Evolutionary conservation across 805 yeast species (phyloP).

Genomic region (Teunomyces pallodes): DNA sequence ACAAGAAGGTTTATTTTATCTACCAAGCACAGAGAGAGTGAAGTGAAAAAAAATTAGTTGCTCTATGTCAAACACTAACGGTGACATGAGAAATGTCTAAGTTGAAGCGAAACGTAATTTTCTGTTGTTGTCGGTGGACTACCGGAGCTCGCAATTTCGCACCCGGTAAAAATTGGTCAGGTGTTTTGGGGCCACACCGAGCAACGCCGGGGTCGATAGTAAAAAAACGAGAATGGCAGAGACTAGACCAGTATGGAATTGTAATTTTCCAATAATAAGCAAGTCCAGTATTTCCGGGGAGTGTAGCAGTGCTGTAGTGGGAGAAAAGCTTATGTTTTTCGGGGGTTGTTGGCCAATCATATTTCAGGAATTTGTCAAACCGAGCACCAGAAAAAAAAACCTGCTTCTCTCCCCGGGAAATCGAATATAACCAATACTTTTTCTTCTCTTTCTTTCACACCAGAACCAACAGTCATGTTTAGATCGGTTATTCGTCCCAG

Average conservation of each 20-base stretch:
- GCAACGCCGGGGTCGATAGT: neutral
- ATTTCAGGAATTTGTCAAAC: conserved; percentile 7
- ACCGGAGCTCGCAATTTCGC: neutral
- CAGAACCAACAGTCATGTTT: conserved; percentile 13
- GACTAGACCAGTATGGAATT: neutral
- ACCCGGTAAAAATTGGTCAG: neutral
- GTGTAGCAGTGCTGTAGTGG: neutral
- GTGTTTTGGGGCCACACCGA: neutral
- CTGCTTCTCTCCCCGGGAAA: conserved; percentile 6
- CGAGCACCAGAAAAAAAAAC: conserved; percentile 5
- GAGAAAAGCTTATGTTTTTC: neutral
- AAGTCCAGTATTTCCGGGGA: neutral
- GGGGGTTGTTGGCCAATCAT: conserved; percentile 6
- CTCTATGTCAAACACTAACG: no score
- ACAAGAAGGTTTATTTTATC: no score
- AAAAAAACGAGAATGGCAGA: neutral
- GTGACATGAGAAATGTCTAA: neutral
- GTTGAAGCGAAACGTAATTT: neutral
- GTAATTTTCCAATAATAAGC: no score
- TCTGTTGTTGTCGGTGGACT: neutral
- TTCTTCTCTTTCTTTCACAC: neutral
- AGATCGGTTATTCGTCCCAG: conserved; percentile 18
- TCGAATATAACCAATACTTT: neutral
- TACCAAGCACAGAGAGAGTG: no score
- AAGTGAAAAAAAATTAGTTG: no score